A percentile compares a stretch with the other conserved stretches of the same genome.
phyloP scores from a whole-genome alignment of 2,329 filamentous ascomycete species.

The Penicillium sp. region DNA sequence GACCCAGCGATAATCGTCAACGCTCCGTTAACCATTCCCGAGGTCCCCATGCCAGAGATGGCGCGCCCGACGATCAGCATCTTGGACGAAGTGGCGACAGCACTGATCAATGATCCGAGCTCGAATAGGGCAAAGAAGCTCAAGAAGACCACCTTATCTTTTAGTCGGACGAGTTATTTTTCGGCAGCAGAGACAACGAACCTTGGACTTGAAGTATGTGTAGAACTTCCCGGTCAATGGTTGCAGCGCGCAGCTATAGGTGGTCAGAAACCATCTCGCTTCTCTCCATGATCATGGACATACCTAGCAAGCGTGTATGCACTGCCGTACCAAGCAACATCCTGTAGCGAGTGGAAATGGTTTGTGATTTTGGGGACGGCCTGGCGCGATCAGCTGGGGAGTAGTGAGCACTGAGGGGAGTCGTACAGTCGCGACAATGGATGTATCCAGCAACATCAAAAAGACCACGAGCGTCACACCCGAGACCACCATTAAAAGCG shows the following conservation, averaged over 20 bases:
- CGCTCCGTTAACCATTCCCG: constrained; percentile 18
- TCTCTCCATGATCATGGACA: background rate
- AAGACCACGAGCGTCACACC: constrained; percentile 52
- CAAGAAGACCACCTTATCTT: constrained; percentile 31
- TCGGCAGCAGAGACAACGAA: background rate
- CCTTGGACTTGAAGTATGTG: constrained; percentile 17
- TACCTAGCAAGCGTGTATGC: constrained; percentile 48
- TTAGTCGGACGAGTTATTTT: background rate
- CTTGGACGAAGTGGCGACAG: constrained; percentile 12
- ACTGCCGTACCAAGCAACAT: constrained; percentile 45
- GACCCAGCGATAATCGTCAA: constrained; percentile 18
- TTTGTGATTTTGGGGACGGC: constrained; percentile 57
- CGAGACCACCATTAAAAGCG: constrained; percentile 32
- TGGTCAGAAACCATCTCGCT: background rate
- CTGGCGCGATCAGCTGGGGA: constrained; percentile 21
- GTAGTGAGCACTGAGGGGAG: background rate
- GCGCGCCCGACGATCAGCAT: constrained; percentile 20
- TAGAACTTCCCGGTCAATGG: constrained; percentile 18
- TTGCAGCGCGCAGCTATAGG: constrained; percentile 13
- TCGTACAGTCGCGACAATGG: constrained; percentile 57
- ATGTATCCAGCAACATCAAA: constrained; percentile 57
- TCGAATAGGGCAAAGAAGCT: constrained; percentile 37
- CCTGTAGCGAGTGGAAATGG: constrained; percentile 39
- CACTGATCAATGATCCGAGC: constrained; percentile 28
- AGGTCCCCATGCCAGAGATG: constrained; percentile 15